phyloP scores from a whole-genome alignment of 495 filamentous ascomycete genomes.

The Penicillium nucicola region DNA sequence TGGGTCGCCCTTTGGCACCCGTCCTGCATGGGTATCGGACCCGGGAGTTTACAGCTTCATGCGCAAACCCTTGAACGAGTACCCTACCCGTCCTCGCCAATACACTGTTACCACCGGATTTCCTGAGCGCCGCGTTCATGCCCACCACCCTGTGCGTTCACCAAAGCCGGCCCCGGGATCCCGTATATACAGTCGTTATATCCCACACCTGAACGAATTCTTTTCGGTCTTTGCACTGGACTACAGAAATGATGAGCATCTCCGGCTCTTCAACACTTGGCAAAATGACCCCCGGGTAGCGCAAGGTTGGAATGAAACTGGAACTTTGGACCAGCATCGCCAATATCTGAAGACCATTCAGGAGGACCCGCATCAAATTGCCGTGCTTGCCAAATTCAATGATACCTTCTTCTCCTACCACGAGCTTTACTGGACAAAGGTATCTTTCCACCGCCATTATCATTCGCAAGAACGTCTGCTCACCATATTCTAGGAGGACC shows the following conservation, averaged over 20 bases:
- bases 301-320: constrained; percentile 65
- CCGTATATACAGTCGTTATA: constrained; percentile 59
- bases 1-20: constrained; percentile 17
- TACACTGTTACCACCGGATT: constrained; percentile 20
- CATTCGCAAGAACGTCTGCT: background rate
- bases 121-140: constrained; percentile 19
- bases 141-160: constrained; percentile 49
- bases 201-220: constrained; percentile 58
- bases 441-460: background rate
- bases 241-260: constrained; percentile 44
- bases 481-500: constrained; percentile 51
- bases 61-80: constrained; percentile 15
- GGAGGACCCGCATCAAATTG: constrained; percentile 54
- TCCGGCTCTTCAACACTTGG: constrained; percentile 61
- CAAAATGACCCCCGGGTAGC: constrained; percentile 70
- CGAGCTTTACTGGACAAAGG: constrained; percentile 58
- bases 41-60: constrained; percentile 10
- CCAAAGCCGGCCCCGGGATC: constrained; percentile 55
- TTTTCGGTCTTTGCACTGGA: constrained; percentile 60
- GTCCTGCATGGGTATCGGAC: constrained; percentile 19
- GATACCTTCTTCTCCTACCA: constrained; percentile 58
- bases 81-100: constrained; percentile 13
- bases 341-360: constrained; percentile 53
- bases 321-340: constrained; percentile 60
- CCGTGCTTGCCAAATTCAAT: constrained; percentile 55